Evolutionary conservation across 1,284 basidiomycete species (phyloP).

Genomic region (Pseudozyma pruni): DNA sequence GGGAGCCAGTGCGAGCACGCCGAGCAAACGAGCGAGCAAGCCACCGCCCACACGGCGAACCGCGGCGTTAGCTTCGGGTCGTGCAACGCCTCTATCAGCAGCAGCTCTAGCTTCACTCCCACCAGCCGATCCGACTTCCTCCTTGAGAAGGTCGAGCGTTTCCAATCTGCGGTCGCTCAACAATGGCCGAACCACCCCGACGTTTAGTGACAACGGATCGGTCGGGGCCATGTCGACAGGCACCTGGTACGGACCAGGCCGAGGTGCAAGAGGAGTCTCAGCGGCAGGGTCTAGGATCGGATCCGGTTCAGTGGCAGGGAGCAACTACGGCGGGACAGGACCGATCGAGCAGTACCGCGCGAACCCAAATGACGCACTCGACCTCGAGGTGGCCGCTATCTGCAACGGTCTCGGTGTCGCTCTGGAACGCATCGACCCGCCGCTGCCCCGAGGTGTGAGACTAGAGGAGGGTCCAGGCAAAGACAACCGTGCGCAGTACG

Average conservation of each 20-base stretch:
- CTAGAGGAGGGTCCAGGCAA: slow-evolving; percentile 74
- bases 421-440: slow-evolving; percentile 82
- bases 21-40: slow-evolving; percentile 53
- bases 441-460: slow-evolving; percentile 73
- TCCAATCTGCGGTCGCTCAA: slow-evolving; percentile 47
- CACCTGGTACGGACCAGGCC: slow-evolving; percentile 39
- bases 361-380: slow-evolving; percentile 81
- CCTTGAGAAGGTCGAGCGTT: slow-evolving; percentile 46
- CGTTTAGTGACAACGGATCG: slow-evolving; percentile 50
- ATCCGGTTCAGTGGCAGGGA: slow-evolving; percentile 36
- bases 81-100: slow-evolving; percentile 59
- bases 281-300: slow-evolving; percentile 27
- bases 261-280: slow-evolving; percentile 21
- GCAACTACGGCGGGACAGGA: slow-evolving; percentile 34
- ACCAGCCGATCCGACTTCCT: slow-evolving; percentile 40
- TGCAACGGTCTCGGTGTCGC: slow-evolving; percentile 79
- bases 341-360: slow-evolving; percentile 74
- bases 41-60: slow-evolving; percentile 50
- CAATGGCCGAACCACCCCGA: slow-evolving; percentile 51
- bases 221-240: slow-evolving; percentile 43
- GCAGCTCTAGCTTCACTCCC: slow-evolving; percentile 58
- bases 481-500: slow-evolving; percentile 83
- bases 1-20: slow-evolving; percentile 10
- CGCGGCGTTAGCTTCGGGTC: slow-evolving; percentile 29
- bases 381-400: slow-evolving; percentile 79